Conservation (phyloP, 1,139 yeast genomes). For the Geotrichum macrosporum region DNA sequence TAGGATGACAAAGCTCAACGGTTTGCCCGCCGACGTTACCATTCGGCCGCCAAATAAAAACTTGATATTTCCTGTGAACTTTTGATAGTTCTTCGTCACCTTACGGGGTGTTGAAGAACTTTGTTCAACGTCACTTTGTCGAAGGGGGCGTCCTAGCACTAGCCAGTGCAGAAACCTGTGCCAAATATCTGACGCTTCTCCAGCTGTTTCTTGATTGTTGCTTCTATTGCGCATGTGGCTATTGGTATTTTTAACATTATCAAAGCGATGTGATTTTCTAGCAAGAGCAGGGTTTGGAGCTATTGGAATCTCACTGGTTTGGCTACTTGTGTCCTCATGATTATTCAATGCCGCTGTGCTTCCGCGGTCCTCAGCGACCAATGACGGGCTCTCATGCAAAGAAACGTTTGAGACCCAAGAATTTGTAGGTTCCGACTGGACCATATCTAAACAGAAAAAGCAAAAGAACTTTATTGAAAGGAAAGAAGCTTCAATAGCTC, state of each 20-base stretch:
- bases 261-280: not conserved
- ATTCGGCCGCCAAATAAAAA: conserved; percentile 66
- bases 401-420: not conserved
- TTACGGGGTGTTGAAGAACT: conserved; percentile 16
- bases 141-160: conserved; percentile 8
- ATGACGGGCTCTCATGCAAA: not conserved
- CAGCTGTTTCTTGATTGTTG: not conserved
- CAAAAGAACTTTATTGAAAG: too few relatives aligned
- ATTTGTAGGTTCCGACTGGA: not conserved
- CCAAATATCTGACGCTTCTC: not conserved
- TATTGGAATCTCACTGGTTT: not conserved
- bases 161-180: conserved; percentile 15
- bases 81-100: conserved; percentile 37
- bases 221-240: not conserved
- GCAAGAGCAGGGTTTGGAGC: not conserved
- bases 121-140: conserved; percentile 24
- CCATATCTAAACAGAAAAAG: too few relatives aligned
- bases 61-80: conserved; percentile 41
- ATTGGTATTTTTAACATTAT: not conserved
- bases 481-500: too few relatives aligned
- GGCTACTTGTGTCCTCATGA: not conserved
- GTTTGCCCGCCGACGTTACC: conserved; percentile 41
- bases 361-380: not conserved
- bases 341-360: not conserved
- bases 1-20: conserved; percentile 41